Evolutionary conservation across 2,329 filamentous ascomycete species (phyloP).

Genomic region (Clarireedia hainanense): DNA sequence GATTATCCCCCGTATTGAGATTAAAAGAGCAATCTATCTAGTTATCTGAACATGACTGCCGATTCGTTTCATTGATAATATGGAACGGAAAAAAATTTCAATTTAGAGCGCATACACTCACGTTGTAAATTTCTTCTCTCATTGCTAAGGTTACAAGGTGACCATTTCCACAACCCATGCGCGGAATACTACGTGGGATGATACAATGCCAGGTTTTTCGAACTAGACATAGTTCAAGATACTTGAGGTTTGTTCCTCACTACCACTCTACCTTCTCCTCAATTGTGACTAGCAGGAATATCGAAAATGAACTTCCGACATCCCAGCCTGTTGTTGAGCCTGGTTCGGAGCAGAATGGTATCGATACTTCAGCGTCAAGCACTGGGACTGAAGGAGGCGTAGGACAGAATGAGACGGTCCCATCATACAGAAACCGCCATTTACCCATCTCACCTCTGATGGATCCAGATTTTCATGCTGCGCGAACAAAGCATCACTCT

Average conservation of each 20-base stretch:
- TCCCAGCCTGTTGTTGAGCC: background rate
- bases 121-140: background rate
- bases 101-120: too few species aligned
- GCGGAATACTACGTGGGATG: constrained; percentile 21
- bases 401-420: background rate
- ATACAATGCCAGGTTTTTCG: constrained; percentile 16
- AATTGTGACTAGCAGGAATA: background rate
- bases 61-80: too few species aligned
- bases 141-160: background rate
- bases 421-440: background rate
- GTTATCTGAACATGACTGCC: too few species aligned
- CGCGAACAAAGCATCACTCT: constrained; percentile 25
- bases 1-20: too few species aligned
- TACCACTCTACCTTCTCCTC: background rate
- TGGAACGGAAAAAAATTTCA: too few species aligned
- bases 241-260: background rate
- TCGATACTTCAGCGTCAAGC: background rate
- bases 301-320: background rate
- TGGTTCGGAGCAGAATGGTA: background rate
- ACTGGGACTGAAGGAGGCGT: background rate
- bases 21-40: too few species aligned
- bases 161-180: background rate
- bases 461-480: constrained; percentile 34
- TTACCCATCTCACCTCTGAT: constrained; percentile 42
- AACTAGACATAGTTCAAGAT: constrained; percentile 17